phyloP scores from a whole-genome alignment of 805 yeast genomes.

The Scheffersomyces spartinae region DNA sequence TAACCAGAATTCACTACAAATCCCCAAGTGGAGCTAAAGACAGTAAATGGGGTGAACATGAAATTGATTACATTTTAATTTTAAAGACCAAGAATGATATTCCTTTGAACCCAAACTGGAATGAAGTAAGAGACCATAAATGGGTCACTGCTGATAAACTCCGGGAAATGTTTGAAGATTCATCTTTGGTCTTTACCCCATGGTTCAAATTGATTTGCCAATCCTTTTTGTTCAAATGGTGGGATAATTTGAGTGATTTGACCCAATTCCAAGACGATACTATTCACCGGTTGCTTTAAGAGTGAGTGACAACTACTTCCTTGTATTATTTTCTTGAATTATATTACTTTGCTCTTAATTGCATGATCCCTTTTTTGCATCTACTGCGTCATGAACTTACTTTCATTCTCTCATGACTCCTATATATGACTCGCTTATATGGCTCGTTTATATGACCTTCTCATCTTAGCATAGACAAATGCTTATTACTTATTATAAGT shows the following conservation, averaged over 20 bases:
- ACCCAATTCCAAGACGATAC: conserved; percentile 34
- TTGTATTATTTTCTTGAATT: conserved; percentile 5
- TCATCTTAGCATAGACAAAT: too few relatives aligned
- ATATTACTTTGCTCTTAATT: neutral
- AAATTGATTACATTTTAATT: conserved; percentile 87
- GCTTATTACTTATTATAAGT: too few relatives aligned
- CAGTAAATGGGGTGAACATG: conserved; percentile 91
- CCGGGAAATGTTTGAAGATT: conserved; percentile 64
- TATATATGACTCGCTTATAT: too few relatives aligned
- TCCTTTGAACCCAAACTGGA: conserved; percentile 48
- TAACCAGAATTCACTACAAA: conserved; percentile 91
- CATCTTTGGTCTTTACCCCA: conserved; percentile 73
- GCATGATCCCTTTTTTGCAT: neutral
- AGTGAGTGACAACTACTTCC: conserved; percentile 17
- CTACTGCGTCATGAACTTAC: neutral
- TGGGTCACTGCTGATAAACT: conserved; percentile 65
- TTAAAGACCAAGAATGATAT: conserved; percentile 44
- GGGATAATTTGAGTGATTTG: conserved; percentile 63
- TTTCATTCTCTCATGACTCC: too few relatives aligned
- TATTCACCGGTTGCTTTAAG: conserved; percentile 38
- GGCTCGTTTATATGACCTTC: too few relatives aligned
- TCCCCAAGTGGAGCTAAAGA: conserved; percentile 67
- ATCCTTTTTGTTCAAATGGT: conserved; percentile 85
- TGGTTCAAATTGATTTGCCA: conserved; percentile 97
- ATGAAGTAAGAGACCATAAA: conserved; percentile 70